These are phyloP conservation scores for Pseudopithomyces maydicus DNA, from an alignment of 2,329 filamentous ascomycete genomes.

Conservation along the genomic window DNA sequence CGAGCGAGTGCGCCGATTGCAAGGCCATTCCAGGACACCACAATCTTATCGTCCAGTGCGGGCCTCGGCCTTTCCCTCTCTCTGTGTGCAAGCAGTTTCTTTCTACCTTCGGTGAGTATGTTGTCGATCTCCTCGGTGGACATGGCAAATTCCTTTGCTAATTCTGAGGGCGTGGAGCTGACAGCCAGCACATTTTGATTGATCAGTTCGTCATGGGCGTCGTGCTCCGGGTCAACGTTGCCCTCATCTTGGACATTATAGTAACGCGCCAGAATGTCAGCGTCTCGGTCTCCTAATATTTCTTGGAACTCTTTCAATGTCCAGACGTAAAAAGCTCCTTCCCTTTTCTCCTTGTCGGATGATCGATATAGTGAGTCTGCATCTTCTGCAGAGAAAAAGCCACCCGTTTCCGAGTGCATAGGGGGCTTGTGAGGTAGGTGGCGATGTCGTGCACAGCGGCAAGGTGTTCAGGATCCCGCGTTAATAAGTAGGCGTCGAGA, in stretches of 20 bases:
- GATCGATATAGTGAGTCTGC: conserved; percentile 79
- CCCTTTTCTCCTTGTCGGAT: conserved; percentile 80
- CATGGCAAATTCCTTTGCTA: conserved; percentile 77
- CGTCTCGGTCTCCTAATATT: conserved; percentile 71
- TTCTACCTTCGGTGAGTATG: conserved; percentile 69
- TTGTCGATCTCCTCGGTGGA: conserved; percentile 70
- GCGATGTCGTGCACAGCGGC: conserved; percentile 81
- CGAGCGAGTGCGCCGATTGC: conserved; percentile 83
- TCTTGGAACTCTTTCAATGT: conserved; percentile 83
- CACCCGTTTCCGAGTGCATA: conserved; percentile 70
- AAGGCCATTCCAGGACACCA: conserved; percentile 86
- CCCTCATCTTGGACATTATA: conserved; percentile 85
- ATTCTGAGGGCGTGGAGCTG: conserved; percentile 66
- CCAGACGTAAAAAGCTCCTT: conserved; percentile 96
- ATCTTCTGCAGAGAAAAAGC: conserved; percentile 86
- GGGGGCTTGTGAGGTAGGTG: conserved; percentile 79
- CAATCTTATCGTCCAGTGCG: conserved; percentile 83
- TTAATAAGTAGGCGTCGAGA: conserved; percentile 80
- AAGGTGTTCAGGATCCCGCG: conserved; percentile 72
- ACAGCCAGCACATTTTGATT: conserved; percentile 88
- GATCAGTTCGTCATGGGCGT: conserved; percentile 91
- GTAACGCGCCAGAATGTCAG: conserved; percentile 77
- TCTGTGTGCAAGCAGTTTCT: conserved; percentile 72
- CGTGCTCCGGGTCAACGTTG: conserved; percentile 81
- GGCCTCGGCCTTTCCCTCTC: conserved; percentile 77